phyloP scores from a whole-genome alignment of 495 filamentous ascomycete genomes.

The Penicillium turbatum region DNA sequence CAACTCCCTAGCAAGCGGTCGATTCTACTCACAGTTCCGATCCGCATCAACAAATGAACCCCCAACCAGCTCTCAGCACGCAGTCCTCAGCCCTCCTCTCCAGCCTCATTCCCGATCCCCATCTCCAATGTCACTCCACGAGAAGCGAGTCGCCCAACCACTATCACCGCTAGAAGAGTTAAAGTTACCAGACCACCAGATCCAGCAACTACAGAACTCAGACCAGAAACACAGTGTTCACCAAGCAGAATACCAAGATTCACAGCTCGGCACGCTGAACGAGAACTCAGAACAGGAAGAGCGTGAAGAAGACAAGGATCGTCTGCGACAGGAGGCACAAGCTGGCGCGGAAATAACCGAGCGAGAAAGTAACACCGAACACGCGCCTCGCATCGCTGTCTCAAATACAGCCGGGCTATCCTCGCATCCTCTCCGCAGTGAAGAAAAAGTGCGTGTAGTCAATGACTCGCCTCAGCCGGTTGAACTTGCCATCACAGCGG shows the following conservation, averaged over 20 bases:
- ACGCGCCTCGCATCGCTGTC: too few species aligned
- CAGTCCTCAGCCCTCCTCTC: conserved; percentile 13
- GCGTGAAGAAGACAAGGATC: background rate
- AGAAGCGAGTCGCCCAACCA: background rate
- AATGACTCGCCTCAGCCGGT: conserved; percentile 26
- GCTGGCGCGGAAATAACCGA: background rate
- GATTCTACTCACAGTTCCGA: conserved; percentile 22
- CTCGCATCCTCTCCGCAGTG: conserved; percentile 25
- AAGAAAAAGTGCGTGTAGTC: conserved; percentile 18
- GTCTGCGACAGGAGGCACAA: background rate
- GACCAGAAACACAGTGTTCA: background rate
- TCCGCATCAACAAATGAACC: conserved; percentile 5
- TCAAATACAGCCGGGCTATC: too few species aligned
- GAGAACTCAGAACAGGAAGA: conserved; percentile 4
- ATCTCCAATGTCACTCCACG: background rate
- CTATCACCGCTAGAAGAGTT: conserved; percentile 1
- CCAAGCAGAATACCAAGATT: background rate
- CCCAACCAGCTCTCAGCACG: conserved; percentile 3
- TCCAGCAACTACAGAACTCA: background rate
- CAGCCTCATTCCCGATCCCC: conserved; percentile 10
- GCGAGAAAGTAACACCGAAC: too few species aligned
- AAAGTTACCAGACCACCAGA: background rate
- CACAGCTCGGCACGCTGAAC: background rate
- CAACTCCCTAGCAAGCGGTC: conserved; percentile 7
- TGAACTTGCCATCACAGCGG: conserved; percentile 40